Evolutionary conservation across 345 rosid genomes (phyloP), one percentile per base, ranked within the genome.

Genomic region (Physaria fendleri): DNA sequence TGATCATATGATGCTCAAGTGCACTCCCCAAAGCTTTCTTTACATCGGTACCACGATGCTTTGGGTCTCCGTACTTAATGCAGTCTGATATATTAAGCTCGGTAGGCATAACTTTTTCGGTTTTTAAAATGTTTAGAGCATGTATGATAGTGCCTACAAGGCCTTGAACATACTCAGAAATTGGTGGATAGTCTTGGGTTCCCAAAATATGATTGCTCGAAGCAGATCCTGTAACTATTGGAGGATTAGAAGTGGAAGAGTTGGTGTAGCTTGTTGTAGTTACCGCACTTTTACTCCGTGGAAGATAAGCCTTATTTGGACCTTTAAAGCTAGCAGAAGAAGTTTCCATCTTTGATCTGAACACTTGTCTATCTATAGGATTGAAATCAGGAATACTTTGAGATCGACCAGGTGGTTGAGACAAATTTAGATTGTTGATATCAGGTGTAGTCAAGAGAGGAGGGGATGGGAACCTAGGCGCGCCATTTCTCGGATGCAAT

Each of bases 101-200:
- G 37, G 80, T 88, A 8, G 98, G 96, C 73, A 76, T 71, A 60
- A 88, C 66, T 74, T 76, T 78, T 66, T 87, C 94, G 45, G 18
- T 80, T 78, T 85, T 87, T 73, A 90, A 80, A 20, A 79, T 78
- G 73, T 79, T 78, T 65, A 90, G 69, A 46, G 95, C 85, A 43
- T 80, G 84, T 62, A 90, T 72, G 63, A 90, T 68, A 52, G 85
- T 81, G 51, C 95, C 95, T 47, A 85, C 79, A 66, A 81, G 93
- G 69, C 95, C 88, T 77, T 87, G 93, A 32, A 75, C 81, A 73
- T 76, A 77, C 64, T 85, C 85, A 56, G 91, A 61, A 47, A 89
- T 87, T 48, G 72, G 66, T 6, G 78, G 72, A 52, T 62, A 64
- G 54, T 85, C 85, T 63, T 72, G 79, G 66, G 77, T 77, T 69